phyloP scores from a whole-genome alignment of 345 rosid genomes.

The Rubroshorea leprosula region DNA sequence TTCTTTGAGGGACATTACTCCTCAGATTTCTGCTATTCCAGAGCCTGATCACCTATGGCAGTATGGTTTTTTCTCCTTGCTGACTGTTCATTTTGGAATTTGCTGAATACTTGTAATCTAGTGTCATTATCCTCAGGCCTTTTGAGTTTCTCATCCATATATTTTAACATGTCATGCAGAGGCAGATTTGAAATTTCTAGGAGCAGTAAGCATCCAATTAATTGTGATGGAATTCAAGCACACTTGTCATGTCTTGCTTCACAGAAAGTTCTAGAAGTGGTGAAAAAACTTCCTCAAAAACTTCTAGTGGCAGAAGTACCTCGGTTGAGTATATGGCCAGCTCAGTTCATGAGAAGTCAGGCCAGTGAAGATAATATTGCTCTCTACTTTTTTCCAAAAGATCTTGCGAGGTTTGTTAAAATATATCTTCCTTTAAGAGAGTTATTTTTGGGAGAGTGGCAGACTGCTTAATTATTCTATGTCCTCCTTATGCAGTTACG shows the following conservation, averaged over 20 bases:
- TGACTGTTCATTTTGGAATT: neutral
- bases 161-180: conserved; percentile 26
- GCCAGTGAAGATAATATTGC: conserved; percentile 45
- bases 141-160: neutral
- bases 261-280: conserved; percentile 29
- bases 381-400: conserved; percentile 50
- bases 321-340: conserved; percentile 38
- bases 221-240: conserved; percentile 39
- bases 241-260: conserved; percentile 34
- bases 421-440: conserved; percentile 1
- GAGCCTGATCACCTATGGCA: conserved; percentile 41
- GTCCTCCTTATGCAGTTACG: conserved; percentile 32
- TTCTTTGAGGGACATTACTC: neutral
- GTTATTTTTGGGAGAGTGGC: neutral
- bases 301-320: conserved; percentile 43
- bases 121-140: neutral
- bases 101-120: neutral
- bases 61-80: conserved; percentile 25
- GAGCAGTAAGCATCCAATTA: conserved; percentile 17
- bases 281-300: conserved; percentile 30
- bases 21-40: conserved; percentile 29
- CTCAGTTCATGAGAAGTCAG: conserved; percentile 30
- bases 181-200: conserved; percentile 41
- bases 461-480: neutral
- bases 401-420: conserved; percentile 33